These are phyloP conservation scores for Sporothrix inflata DNA, from an alignment of 2,329 filamentous ascomycete species.

Conservation along the genomic window DNA sequence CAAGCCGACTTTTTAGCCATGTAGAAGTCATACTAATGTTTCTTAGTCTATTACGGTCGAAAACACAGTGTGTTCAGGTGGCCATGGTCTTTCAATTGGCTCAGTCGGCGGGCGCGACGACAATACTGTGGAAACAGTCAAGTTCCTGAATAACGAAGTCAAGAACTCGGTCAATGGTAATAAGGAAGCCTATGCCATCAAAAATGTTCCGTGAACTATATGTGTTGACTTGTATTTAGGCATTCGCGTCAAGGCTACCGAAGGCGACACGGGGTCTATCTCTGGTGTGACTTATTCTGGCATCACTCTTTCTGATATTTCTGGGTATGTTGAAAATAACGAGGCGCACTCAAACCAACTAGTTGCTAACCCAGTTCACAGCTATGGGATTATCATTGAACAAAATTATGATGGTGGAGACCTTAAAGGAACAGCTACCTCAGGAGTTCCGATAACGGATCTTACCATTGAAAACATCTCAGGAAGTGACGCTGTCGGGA, in stretches of 20 bases:
- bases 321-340: too few relatives aligned
- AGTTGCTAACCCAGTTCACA: too few relatives aligned
- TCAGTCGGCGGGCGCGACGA: constrained; percentile 49
- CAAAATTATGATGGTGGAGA: constrained; percentile 60
- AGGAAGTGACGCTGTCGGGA: constrained; percentile 43
- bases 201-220: background rate
- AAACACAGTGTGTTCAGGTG: constrained; percentile 51
- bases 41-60: constrained; percentile 47
- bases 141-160: constrained; percentile 42
- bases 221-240: too few relatives aligned
- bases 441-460: constrained; percentile 47
- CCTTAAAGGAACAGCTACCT: constrained; percentile 41
- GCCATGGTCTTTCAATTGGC: constrained; percentile 60
- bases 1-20: too few relatives aligned
- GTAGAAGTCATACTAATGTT: too few relatives aligned
- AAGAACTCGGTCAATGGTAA: constrained; percentile 29
- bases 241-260: constrained; percentile 62
- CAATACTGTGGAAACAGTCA: constrained; percentile 59
- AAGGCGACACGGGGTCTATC: constrained; percentile 55
- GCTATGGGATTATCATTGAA: constrained; percentile 61
- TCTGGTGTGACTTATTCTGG: constrained; percentile 55
- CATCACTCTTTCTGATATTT: constrained; percentile 55
- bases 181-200: too few relatives aligned
- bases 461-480: constrained; percentile 52
- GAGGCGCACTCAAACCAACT: too few relatives aligned